These are phyloP conservation scores for Rhodotorula babjevae DNA, from an alignment of 768 basidiomycete species.

Conservation along the genomic window DNA sequence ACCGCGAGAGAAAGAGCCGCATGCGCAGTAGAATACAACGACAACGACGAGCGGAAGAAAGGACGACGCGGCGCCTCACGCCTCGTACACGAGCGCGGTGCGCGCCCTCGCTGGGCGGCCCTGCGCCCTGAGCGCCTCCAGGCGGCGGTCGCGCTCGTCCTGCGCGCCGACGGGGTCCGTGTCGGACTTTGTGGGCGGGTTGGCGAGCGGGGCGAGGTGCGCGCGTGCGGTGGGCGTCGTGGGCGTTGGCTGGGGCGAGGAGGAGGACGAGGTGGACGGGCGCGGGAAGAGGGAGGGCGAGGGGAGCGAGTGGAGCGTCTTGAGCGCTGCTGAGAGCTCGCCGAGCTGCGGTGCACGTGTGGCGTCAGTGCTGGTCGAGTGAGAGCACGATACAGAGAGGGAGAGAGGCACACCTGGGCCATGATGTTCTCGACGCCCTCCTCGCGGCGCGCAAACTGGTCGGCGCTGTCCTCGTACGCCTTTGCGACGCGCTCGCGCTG, in stretches of 20 bases:
- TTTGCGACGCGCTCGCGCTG: background rate
- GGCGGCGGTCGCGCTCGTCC: background rate
- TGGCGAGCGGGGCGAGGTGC: background rate
- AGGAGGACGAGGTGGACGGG: background rate
- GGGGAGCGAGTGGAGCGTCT: constrained; percentile 26
- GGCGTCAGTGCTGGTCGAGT: background rate
- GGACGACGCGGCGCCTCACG: too few species aligned
- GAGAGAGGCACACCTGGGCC: constrained; percentile 11
- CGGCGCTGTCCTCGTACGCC: constrained; percentile 19
- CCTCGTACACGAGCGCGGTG: too few species aligned
- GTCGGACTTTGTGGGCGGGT: background rate
- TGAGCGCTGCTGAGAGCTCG: constrained; percentile 23
- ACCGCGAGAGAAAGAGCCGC: too few species aligned
- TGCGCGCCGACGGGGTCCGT: background rate
- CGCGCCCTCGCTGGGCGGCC: background rate
- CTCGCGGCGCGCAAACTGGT: constrained; percentile 10
- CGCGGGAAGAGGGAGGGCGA: constrained; percentile 25
- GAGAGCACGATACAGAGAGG: background rate
- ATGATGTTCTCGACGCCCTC: constrained; percentile 24
- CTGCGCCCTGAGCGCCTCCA: too few species aligned
- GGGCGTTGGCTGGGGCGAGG: background rate
- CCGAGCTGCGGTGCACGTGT: constrained; percentile 1
- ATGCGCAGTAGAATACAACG: too few species aligned
- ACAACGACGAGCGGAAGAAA: too few species aligned
- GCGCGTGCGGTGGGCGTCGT: background rate